phyloP scores from a whole-genome alignment of 2,329 filamentous ascomycete species.

The Arthrobotrys megalospora region DNA sequence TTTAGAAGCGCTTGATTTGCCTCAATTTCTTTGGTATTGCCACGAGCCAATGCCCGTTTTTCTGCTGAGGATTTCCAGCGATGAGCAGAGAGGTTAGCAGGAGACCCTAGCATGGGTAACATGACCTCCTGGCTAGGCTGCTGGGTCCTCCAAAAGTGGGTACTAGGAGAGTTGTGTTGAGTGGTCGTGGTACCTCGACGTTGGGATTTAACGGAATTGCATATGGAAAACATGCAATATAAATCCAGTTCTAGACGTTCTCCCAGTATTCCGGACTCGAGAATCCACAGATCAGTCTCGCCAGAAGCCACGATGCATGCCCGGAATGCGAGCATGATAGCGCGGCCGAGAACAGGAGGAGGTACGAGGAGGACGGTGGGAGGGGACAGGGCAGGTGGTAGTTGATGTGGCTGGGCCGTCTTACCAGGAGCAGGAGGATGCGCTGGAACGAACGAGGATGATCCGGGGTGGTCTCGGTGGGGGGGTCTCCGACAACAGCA shows the following conservation, averaged over 20 bases:
- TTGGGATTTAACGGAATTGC: conserved; percentile 20
- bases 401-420: conserved; percentile 61
- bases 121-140: conserved; percentile 53
- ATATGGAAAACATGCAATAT: conserved; percentile 17
- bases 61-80: background rate
- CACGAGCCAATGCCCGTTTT: background rate
- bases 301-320: conserved; percentile 9
- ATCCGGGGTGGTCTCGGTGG: conserved; percentile 62
- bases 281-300: conserved; percentile 2
- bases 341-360: conserved; percentile 34
- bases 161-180: conserved; percentile 60
- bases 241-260: conserved; percentile 1
- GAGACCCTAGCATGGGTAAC: conserved; percentile 49
- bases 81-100: conserved; percentile 26
- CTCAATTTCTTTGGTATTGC: background rate
- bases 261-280: background rate
- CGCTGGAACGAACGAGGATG: conserved; percentile 61
- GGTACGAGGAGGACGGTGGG: conserved; percentile 28
- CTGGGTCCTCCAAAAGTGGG: conserved; percentile 54
- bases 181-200: conserved; percentile 58
- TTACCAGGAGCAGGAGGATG: conserved; percentile 60
- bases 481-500: conserved; percentile 59
- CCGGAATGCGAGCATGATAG: conserved; percentile 23
- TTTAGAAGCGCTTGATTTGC: background rate
- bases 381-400: conserved; percentile 52